Base-by-base conservation (phyloP, 768 basidiomycete genomes). In the Flagelloscypha sp. region DNA sequence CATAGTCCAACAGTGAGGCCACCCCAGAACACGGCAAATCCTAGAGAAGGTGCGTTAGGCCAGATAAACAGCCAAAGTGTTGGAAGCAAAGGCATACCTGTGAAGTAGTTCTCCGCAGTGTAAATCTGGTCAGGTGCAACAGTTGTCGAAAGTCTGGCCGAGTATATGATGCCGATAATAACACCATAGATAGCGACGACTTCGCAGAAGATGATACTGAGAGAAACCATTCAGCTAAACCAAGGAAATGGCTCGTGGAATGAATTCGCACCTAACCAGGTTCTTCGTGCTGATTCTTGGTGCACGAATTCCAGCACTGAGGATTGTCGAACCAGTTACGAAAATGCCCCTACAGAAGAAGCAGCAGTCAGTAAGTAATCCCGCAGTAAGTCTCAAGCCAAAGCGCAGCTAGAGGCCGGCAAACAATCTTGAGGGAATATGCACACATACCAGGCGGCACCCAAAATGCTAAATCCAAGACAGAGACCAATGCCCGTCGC, bases 101-200 rank as follows among this genome's bases (percentile, higher is more conserved):
- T 97, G 62, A 83, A 95, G 61, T 94, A 95, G 61, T 97, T 97
- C 41, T 79, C 68, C 8, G 69, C 68, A 0, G 88, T 90, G 63
- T 92, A 93, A 16, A 93, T 69, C 5, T 68, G 56, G n/a, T 65
- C 50, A 20, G 82, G 80, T 5, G 75, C 64, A 3, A 90, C 69
- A 4, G 48, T 48, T 36, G 62, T 47, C 11, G 57, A 57, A 25
- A 97, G 65, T 56, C 86, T 95, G 9, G 87, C 68, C 4, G 88
- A 89, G 61, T 90, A 99, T 27, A 99, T 88, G 46, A 98, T 99
- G 18, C 90, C 87, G 49, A 93, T 93, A 49, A 95, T 95, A 35
- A 89, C 87, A 38, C 86, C 95, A 63, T 98, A 98, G 53, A 99
- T 98, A 40, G 94, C 95, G 19, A 99, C 93, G 52, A 97, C 95